Conservation (phyloP, 2,329 filamentous ascomycete species). For the Alternaria sp. region DNA sequence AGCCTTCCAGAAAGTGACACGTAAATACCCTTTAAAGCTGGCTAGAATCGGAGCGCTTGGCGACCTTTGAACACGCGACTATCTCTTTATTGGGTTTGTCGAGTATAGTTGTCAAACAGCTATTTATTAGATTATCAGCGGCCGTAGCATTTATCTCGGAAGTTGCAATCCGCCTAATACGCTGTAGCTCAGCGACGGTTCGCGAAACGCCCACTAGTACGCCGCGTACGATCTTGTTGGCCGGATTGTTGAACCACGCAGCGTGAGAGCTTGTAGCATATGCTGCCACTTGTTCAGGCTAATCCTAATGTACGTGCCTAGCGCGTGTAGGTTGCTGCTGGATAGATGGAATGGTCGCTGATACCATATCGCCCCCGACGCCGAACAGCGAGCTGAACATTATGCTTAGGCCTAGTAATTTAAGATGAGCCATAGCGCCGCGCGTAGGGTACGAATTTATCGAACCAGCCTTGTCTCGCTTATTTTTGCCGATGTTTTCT, state of each 20-base stretch:
- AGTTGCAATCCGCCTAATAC: neutral
- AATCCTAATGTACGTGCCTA: neutral
- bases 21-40: no score
- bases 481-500: neutral
- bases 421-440: neutral
- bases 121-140: neutral
- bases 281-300: neutral
- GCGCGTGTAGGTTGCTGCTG: neutral
- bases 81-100: no score
- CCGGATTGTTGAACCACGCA: neutral
- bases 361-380: neutral
- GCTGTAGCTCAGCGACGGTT: neutral
- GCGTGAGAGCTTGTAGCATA: neutral
- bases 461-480: neutral
- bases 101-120: neutral
- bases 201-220: neutral
- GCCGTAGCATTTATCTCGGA: neutral
- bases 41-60: no score
- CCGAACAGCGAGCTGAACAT: slow-evolving; percentile 9
- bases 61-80: no score
- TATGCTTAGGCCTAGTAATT: slow-evolving; percentile 1
- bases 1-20: no score
- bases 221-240: neutral
- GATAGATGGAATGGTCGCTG: neutral
- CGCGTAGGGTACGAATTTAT: neutral